Evolutionary conservation across 768 basidiomycete species (phyloP).

Genomic region (Russula foetens): DNA sequence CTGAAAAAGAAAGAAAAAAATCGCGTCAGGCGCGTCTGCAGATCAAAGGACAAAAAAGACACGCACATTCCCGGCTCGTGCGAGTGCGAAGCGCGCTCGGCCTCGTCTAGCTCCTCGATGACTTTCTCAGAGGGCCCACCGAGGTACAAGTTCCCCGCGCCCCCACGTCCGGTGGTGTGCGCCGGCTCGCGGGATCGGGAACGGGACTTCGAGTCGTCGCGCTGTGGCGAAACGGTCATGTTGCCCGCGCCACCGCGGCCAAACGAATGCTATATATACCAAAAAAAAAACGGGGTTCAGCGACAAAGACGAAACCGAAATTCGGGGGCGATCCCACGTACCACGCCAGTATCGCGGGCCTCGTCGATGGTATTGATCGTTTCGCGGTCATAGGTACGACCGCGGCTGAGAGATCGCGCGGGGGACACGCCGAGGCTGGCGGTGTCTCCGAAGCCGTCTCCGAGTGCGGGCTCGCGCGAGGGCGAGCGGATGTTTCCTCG

Average conservation of each 20-base stretch:
- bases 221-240: conserved; percentile 26
- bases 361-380: conserved; percentile 18
- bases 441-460: too few relatives aligned
- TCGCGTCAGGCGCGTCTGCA: background rate
- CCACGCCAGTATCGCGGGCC: background rate
- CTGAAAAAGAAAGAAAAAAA: conserved; percentile 21
- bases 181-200: conserved; percentile 41
- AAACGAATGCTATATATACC: conserved; percentile 34
- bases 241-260: conserved; percentile 65
- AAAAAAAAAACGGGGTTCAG: too few relatives aligned
- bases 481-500: conserved; percentile 80
- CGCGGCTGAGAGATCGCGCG: conserved; percentile 10
- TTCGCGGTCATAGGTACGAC: conserved; percentile 25
- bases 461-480: conserved; percentile 41
- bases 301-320: too few relatives aligned
- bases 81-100: conserved; percentile 28
- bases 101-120: conserved; percentile 29
- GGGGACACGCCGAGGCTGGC: background rate
- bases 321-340: background rate
- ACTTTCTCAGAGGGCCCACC: conserved; percentile 25
- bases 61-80: conserved; percentile 34
- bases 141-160: conserved; percentile 46
- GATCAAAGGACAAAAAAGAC: background rate
- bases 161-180: conserved; percentile 55
- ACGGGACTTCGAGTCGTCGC: conserved; percentile 26